These are phyloP conservation scores for Sugiyamaella valdiviana DNA, from an alignment of 805 yeast species.

Conservation along the genomic window DNA sequence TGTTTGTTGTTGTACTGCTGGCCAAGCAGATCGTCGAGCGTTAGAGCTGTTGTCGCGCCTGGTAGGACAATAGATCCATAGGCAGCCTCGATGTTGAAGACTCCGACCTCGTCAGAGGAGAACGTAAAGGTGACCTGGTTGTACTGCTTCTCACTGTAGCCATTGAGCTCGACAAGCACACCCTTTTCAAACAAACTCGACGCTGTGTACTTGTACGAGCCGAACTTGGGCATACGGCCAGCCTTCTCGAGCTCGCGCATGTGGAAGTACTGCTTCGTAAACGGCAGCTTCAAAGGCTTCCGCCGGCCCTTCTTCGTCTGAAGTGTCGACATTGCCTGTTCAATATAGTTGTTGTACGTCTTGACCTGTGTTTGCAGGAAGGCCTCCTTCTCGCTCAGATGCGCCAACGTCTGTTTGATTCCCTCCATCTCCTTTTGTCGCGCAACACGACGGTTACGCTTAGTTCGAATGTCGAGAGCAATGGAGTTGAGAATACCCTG, in stretches of 20 bases:
- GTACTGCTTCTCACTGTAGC: conserved; percentile 42
- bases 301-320: conserved; percentile 37
- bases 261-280: conserved; percentile 71
- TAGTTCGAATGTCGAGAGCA: conserved; percentile 67
- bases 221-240: conserved; percentile 67
- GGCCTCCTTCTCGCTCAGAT: conserved; percentile 42
- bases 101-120: conserved; percentile 67
- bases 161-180: conserved; percentile 54
- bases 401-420: conserved; percentile 40
- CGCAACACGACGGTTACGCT: conserved; percentile 45
- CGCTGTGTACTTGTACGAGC: conserved; percentile 70
- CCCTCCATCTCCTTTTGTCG: conserved; percentile 42
- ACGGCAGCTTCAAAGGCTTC: conserved; percentile 36
- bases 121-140: conserved; percentile 70
- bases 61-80: conserved; percentile 56
- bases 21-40: conserved; percentile 65
- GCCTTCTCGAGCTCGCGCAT: conserved; percentile 60
- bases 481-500: conserved; percentile 78
- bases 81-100: conserved; percentile 68
- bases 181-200: conserved; percentile 70
- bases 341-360: conserved; percentile 43
- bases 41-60: conserved; percentile 45
- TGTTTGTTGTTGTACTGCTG: conserved; percentile 64
- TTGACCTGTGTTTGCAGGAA: conserved; percentile 38
- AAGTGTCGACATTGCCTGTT: conserved; percentile 44